Percentiles rank a stretch among this genome's conserved stretches.
Conservation (phyloP, 1,139 yeast species). For the Scheffersomyces parashehatae region DNA sequence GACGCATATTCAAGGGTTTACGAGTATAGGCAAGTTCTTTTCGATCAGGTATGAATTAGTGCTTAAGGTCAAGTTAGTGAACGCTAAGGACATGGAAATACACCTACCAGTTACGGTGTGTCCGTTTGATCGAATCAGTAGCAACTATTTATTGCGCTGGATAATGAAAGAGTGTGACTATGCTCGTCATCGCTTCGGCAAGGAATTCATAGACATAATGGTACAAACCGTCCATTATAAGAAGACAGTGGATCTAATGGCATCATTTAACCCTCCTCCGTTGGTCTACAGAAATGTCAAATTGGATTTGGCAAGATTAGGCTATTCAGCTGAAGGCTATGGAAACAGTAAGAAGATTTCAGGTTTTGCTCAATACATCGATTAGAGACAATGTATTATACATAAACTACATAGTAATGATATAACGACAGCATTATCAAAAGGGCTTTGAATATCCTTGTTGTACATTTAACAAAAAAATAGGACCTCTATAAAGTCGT, state of each 20-base stretch:
- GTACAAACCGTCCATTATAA: constrained; percentile 22
- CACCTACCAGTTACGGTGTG: constrained; percentile 55
- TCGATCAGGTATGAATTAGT: constrained; percentile 54
- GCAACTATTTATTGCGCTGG: constrained; percentile 48
- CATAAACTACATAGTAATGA: no score
- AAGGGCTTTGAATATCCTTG: no score
- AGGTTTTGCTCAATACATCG: neutral
- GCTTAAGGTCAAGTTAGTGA: constrained; percentile 49
- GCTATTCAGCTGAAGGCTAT: constrained; percentile 34
- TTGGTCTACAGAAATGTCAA: constrained; percentile 30
- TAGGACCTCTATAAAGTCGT: no score
- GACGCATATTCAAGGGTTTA: constrained; percentile 48
- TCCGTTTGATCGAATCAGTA: constrained; percentile 50
- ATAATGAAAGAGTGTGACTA: constrained; percentile 54
- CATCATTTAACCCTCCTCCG: constrained; percentile 29
- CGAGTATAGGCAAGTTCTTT: constrained; percentile 53
- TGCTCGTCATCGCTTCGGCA: constrained; percentile 41
- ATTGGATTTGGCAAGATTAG: constrained; percentile 40
- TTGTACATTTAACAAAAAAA: no score
- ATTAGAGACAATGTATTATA: no score
- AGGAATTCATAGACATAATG: constrained; percentile 25
- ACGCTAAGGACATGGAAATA: constrained; percentile 50
- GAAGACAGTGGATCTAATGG: constrained; percentile 21
- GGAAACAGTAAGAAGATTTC: constrained; percentile 13
- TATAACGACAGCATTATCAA: no score